Evolutionary conservation across 495 filamentous ascomycete genomes (phyloP).

Genomic region (Penicillium coprophilum): DNA sequence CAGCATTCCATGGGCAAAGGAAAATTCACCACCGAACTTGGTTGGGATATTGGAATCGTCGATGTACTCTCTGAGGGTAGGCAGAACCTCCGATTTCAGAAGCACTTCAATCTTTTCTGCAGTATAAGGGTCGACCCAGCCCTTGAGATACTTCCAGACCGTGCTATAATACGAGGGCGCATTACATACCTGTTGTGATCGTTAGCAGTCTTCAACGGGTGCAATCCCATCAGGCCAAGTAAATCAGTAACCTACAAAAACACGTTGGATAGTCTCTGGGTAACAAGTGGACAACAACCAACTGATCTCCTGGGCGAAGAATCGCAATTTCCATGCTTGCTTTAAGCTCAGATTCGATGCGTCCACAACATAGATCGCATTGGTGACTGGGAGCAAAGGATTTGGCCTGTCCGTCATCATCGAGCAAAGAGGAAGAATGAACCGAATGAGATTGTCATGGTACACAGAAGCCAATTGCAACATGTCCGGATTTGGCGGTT

Average conservation of each 20-base stretch:
- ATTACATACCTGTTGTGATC: constrained; percentile 27
- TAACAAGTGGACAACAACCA: constrained; percentile 34
- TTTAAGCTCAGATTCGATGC: constrained; percentile 22
- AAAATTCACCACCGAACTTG: constrained; percentile 23
- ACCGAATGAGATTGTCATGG: constrained; percentile 29
- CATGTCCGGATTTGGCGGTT: constrained; percentile 16
- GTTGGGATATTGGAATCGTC: constrained; percentile 27
- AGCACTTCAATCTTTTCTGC: constrained; percentile 30
- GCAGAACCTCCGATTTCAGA: constrained; percentile 15
- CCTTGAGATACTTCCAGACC: constrained; percentile 31
- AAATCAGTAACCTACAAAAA: constrained; percentile 25
- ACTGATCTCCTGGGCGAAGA: constrained; percentile 27
- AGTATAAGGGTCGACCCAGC: constrained; percentile 29
- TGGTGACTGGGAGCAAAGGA: constrained; percentile 16
- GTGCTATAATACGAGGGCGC: constrained; percentile 26
- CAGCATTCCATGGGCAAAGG: constrained; percentile 25
- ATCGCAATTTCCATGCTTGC: constrained; percentile 31
- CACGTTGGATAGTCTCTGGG: constrained; percentile 29
- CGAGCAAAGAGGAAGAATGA: constrained; percentile 36
- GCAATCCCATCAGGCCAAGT: background rate
- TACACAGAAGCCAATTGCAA: constrained; percentile 25
- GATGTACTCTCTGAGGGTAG: constrained; percentile 20
- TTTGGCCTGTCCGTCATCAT: constrained; percentile 18
- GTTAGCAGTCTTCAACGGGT: background rate
- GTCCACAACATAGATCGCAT: constrained; percentile 30